Evolutionary conservation across 805 yeast species (phyloP), one percentile per base, ranked within the genome.

Genomic region (Saccharomycopsis sp.): DNA sequence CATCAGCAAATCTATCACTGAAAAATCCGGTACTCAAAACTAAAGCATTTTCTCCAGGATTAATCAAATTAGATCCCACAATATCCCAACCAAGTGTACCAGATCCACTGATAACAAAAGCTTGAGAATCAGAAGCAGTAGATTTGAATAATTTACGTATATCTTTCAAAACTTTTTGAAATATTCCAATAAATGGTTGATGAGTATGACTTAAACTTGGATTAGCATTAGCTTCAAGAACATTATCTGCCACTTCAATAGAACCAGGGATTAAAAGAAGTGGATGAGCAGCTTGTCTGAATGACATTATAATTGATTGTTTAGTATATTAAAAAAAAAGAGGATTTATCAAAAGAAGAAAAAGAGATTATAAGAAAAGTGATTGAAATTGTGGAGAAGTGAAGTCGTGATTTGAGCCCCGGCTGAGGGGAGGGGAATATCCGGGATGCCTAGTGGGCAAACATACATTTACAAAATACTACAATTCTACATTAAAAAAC

Each of bases 71-170:
- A 26, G 94, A 70, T 20, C 80, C 94, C 31, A 75, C 79, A 47
- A 88, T 65, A 55, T 88, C 97, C 95, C 96, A 88, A 28, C 97
- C 97, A 31, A 88, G 69, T 17, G 96, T 86, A 43, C 97, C 97
- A 2, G 94, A 80, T 32, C 96, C 97, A 3, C 92, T 70, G 42
- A 89, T 56, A 13, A 89, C 83, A 45, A 83, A 69, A 5, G 88
- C 85, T 63, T 85, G 95, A 28, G 92, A 73, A n/a, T 61, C 56
- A 12, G 73, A 59, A 52, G 71, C 75, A 21, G 74, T 63, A 21
- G 89, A 76, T 55, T 78, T 72, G 71, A 88, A 88, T 50, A 89
- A 61, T 49, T 66, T 69, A 52, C 96, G 74, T 51, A 85, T 69
- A 58, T 76, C 74, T 52, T 67, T 60, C 54, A 89, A 69, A 13